phyloP scores from a whole-genome alignment of 2,329 filamentous ascomycete genomes.

The Didymosphaeria variabile region DNA sequence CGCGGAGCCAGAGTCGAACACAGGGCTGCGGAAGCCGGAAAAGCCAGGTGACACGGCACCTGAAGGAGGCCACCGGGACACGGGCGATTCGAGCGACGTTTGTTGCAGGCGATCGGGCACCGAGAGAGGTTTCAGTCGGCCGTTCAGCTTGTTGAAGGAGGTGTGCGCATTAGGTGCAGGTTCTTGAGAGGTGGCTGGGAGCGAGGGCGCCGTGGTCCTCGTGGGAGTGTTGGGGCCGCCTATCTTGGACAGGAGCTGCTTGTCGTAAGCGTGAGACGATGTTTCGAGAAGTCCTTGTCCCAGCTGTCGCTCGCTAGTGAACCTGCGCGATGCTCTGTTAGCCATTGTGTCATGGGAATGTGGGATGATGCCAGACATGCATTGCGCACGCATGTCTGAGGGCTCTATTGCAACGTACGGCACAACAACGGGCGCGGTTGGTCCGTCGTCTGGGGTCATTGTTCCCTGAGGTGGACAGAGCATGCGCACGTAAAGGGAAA shows the following conservation, averaged over 20 bases:
- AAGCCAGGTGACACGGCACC: slow-evolving; percentile 56
- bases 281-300: slow-evolving; percentile 65
- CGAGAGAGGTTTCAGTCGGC: slow-evolving; percentile 55
- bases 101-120: slow-evolving; percentile 55
- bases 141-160: slow-evolving; percentile 53
- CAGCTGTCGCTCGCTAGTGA: slow-evolving; percentile 68
- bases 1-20: slow-evolving; percentile 42
- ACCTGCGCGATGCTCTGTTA: slow-evolving; percentile 48
- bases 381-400: slow-evolving; percentile 13
- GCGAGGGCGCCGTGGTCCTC: slow-evolving; percentile 47
- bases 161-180: slow-evolving; percentile 46
- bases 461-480: slow-evolving; percentile 8
- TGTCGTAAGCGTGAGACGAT: slow-evolving; percentile 70
- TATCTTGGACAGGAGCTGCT: slow-evolving; percentile 69
- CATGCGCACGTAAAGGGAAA: not conserved
- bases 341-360: slow-evolving; percentile 15
- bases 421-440: not conserved
- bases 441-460: not conserved
- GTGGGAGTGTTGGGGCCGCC: slow-evolving; percentile 67
- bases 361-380: not conserved
- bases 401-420: slow-evolving; percentile 2
- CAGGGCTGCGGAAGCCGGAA: slow-evolving; percentile 54
- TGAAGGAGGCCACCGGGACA: slow-evolving; percentile 52
- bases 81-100: slow-evolving; percentile 50
- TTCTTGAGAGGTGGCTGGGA: slow-evolving; percentile 47